phyloP scores from a whole-genome alignment of 495 filamentous ascomycete genomes.

The Xylaria flabelliformis region DNA sequence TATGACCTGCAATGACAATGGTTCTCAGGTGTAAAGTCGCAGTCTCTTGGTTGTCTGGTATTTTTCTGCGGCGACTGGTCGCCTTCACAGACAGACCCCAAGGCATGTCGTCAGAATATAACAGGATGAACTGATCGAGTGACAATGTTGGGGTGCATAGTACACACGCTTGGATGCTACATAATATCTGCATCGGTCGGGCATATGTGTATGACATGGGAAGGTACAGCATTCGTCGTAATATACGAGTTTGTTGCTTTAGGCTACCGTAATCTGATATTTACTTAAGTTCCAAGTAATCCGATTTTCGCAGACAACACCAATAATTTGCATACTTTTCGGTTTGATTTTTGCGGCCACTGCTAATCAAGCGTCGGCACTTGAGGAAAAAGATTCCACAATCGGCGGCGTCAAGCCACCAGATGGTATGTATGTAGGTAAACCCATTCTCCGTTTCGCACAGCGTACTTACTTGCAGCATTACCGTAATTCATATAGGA shows the following conservation, averaged over 20 bases:
- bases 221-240: conserved; percentile 7
- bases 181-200: conserved; percentile 22
- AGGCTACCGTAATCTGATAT: not conserved
- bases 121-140: conserved; percentile 22
- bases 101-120: conserved; percentile 7
- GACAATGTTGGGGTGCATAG: conserved; percentile 25
- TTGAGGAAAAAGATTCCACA: conserved; percentile 11
- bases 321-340: not conserved
- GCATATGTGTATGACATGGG: conserved; percentile 24
- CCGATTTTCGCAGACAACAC: not conserved
- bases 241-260: conserved; percentile 9
- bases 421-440: not conserved
- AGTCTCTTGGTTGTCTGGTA: not conserved
- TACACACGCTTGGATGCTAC: not conserved
- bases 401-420: conserved; percentile 24
- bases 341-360: not conserved
- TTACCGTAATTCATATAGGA: not conserved
- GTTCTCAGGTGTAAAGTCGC: not conserved
- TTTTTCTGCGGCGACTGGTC: not conserved
- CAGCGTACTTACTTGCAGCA: conserved; percentile 25
- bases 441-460: conserved; percentile 22
- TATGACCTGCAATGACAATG: not conserved
- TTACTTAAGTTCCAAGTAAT: not conserved
- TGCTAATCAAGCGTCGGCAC: conserved; percentile 26
- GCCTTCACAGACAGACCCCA: not conserved